Evolutionary conservation across 2,329 filamentous ascomycete species (phyloP).

Genomic region (Beauveria sp.): DNA sequence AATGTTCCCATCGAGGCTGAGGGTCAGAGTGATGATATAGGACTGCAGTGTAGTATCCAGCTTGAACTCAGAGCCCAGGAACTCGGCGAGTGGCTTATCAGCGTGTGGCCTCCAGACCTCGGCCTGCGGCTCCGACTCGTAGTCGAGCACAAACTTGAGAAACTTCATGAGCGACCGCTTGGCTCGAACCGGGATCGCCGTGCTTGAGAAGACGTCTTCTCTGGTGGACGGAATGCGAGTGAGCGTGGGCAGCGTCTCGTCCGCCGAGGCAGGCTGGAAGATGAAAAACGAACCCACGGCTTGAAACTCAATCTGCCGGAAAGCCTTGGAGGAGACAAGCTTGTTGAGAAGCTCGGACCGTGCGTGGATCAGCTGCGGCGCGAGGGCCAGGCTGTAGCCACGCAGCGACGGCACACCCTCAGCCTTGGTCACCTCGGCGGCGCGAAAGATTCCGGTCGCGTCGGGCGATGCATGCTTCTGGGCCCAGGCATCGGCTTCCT

Average conservation of each 20-base stretch:
- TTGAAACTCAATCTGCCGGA: constrained; percentile 85
- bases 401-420: constrained; percentile 54
- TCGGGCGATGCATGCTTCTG: constrained; percentile 25
- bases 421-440: constrained; percentile 28
- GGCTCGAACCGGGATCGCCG: constrained; percentile 65
- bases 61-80: constrained; percentile 55
- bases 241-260: constrained; percentile 32
- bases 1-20: constrained; percentile 59
- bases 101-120: constrained; percentile 53
- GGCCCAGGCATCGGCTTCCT: constrained; percentile 73
- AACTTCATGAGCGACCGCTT: constrained; percentile 92
- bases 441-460: constrained; percentile 20
- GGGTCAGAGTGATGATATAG: constrained; percentile 57
- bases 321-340: constrained; percentile 83
- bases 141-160: constrained; percentile 75
- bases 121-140: constrained; percentile 48
- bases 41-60: constrained; percentile 61
- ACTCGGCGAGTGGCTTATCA: constrained; percentile 45
- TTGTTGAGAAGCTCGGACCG: constrained; percentile 68
- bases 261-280: constrained; percentile 35
- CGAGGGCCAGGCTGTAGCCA: constrained; percentile 74
- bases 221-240: constrained; percentile 76
- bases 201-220: constrained; percentile 83
- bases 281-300: constrained; percentile 92
- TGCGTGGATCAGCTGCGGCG: constrained; percentile 80